These are phyloP conservation scores for Candida frijolesensis DNA, from an alignment of 1,139 yeast species.

Conservation along the genomic window DNA sequence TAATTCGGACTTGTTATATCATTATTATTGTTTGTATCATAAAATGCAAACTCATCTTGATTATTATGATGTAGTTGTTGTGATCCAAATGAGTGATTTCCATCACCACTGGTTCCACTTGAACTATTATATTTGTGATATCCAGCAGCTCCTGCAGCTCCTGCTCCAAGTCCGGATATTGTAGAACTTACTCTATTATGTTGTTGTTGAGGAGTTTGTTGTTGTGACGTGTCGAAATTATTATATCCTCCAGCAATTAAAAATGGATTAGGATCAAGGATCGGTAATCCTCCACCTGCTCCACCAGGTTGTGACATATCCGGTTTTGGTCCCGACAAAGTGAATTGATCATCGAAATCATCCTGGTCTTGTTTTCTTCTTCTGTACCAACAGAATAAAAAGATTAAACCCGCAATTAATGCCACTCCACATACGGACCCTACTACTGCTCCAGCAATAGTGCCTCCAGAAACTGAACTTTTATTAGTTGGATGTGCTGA, in stretches of 20 bases:
- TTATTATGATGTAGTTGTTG: slow-evolving; percentile 7
- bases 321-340: slow-evolving; percentile 36
- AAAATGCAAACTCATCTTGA: slow-evolving; percentile 11
- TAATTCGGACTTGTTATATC: slow-evolving; percentile 5
- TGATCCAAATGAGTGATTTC: slow-evolving; percentile 16
- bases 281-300: slow-evolving; percentile 7
- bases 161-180: slow-evolving; percentile 2
- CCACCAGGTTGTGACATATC: slow-evolving; percentile 13
- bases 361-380: slow-evolving; percentile 37
- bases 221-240: slow-evolving; percentile 18
- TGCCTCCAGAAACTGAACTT: slow-evolving; percentile 54
- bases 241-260: slow-evolving; percentile 20
- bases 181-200: not conserved
- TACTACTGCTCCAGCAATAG: slow-evolving; percentile 72
- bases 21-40: slow-evolving; percentile 6
- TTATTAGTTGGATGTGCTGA: slow-evolving; percentile 13
- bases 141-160: slow-evolving; percentile 7
- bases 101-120: slow-evolving; percentile 17
- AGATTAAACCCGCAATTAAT: slow-evolving; percentile 34
- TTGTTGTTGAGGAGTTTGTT: slow-evolving; percentile 10
- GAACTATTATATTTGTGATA: slow-evolving; percentile 15
- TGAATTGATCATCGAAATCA: slow-evolving; percentile 40
- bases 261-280: slow-evolving; percentile 25
- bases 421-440: slow-evolving; percentile 60
- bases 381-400: slow-evolving; percentile 48